Conservation (phyloP, 768 basidiomycete genomes). For the Hydnomerulius pinastri region DNA sequence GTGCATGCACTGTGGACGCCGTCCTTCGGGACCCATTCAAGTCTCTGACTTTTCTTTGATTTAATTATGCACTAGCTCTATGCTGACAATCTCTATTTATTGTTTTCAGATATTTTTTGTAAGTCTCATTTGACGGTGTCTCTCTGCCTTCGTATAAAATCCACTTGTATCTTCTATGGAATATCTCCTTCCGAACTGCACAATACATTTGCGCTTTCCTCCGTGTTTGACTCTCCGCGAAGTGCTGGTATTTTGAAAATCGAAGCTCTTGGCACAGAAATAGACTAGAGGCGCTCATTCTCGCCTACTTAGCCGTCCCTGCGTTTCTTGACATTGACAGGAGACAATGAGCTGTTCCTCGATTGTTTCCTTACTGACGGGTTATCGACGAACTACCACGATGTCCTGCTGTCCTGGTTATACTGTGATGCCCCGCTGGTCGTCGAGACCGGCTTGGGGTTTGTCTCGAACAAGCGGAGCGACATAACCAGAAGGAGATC, state of each 20-base stretch:
- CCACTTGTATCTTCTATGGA: background rate
- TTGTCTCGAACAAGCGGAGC: no score
- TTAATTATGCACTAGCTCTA: background rate
- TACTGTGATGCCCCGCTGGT: no score
- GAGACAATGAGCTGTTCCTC: no score
- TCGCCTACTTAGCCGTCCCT: no score
- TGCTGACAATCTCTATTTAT: conserved; percentile 16
- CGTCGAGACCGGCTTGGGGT: no score
- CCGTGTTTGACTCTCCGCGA: background rate
- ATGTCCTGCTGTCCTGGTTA: no score
- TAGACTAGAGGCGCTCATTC: background rate
- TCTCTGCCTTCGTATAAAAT: background rate
- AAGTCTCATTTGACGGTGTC: background rate
- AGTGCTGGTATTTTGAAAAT: background rate
- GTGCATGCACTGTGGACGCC: conserved; percentile 61
- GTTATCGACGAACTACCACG: no score
- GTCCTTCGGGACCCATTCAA: conserved; percentile 83
- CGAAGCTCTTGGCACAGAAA: background rate
- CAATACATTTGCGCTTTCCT: no score
- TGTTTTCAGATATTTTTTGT: background rate
- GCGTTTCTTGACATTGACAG: no score
- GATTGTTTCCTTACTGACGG: no score
- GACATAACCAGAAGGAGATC: no score
- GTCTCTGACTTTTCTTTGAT: conserved; percentile 57
- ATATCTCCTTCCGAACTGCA: background rate